Evolutionary conservation across 1,139 yeast species (phyloP).

Genomic region (Pichia sp.): DNA sequence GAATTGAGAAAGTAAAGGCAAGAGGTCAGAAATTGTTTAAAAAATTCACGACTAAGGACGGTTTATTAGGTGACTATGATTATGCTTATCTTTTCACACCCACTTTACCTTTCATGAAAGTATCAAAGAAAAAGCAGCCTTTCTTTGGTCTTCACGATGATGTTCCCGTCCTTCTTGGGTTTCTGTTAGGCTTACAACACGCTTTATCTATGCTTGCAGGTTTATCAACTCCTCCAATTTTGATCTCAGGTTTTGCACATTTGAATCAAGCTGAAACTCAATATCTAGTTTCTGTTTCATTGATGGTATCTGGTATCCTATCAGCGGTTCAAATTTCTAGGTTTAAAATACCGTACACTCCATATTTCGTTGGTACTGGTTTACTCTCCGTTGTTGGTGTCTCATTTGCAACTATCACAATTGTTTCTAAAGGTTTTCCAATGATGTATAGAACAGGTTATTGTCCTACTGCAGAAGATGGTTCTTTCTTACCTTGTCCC

Average conservation of each 20-base stretch:
- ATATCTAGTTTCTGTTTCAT: conserved; percentile 70
- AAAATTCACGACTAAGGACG: conserved; percentile 54
- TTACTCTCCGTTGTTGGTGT: conserved; percentile 83
- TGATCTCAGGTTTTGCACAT: conserved; percentile 57
- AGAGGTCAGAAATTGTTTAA: conserved; percentile 5
- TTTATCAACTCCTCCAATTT: conserved; percentile 75
- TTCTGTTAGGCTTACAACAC: conserved; percentile 79
- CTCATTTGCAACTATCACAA: conserved; percentile 78
- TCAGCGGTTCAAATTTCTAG: conserved; percentile 76
- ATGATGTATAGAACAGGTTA: conserved; percentile 68
- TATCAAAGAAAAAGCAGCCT: conserved; percentile 53
- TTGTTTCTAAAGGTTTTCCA: conserved; percentile 69
- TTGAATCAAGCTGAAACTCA: conserved; percentile 44
- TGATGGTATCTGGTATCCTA: conserved; percentile 68
- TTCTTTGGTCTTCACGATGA: conserved; percentile 74
- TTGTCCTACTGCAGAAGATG: conserved; percentile 56
- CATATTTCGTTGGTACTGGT: conserved; percentile 80
- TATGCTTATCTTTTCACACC: conserved; percentile 74
- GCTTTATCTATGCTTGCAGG: conserved; percentile 88
- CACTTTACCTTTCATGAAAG: conserved; percentile 53
- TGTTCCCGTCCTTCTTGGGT: conserved; percentile 71
- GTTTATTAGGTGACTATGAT: conserved; percentile 77
- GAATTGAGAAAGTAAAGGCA: background rate
- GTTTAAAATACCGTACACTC: conserved; percentile 64
- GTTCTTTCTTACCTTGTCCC: conserved; percentile 70